These are phyloP conservation scores for Suillus decipiens DNA, from an alignment of 768 basidiomycete genomes.

Conservation along the genomic window DNA sequence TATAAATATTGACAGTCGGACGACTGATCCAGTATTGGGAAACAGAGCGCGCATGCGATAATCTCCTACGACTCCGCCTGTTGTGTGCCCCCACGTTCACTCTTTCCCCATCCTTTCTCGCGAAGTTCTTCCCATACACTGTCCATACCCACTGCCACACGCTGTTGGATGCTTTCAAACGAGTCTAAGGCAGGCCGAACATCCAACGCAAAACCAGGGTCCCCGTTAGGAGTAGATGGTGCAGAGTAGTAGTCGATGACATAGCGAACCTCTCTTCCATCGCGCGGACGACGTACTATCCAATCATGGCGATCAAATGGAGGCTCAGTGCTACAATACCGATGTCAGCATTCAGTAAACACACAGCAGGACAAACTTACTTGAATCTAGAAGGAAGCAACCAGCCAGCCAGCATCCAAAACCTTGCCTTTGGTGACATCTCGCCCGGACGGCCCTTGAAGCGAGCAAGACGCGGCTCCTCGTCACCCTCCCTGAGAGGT, in stretches of 20 bases:
- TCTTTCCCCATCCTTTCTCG: conserved; percentile 29
- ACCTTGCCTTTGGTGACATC: conserved; percentile 90
- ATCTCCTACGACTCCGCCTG: background rate
- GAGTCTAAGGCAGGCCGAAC: conserved; percentile 94
- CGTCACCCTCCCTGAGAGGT: conserved; percentile 46
- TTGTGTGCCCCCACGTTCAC: background rate
- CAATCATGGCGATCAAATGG: conserved; percentile 99
- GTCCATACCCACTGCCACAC: conserved; percentile 68
- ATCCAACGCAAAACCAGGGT: conserved; percentile 93
- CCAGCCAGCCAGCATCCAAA: conserved; percentile 86
- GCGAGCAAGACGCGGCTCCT: conserved; percentile 72
- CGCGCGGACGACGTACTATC: conserved; percentile 80
- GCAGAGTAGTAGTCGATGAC: conserved; percentile 99
- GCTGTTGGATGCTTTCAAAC: conserved; percentile 70
- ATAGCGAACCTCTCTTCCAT: conserved; percentile 86
- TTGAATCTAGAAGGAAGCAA: conserved; percentile 88
- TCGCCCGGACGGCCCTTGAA: conserved; percentile 93
- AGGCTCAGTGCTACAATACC: conserved; percentile 66
- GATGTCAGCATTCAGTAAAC: conserved; percentile 8
- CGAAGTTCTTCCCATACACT: conserved; percentile 59
- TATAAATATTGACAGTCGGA: background rate
- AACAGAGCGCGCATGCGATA: no score
- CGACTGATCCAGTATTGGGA: background rate
- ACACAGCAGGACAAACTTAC: conserved; percentile 45
- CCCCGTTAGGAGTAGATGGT: conserved; percentile 84